Evolutionary conservation across 305 asterid species (phyloP).

Genomic region (Solanum chacoense): DNA sequence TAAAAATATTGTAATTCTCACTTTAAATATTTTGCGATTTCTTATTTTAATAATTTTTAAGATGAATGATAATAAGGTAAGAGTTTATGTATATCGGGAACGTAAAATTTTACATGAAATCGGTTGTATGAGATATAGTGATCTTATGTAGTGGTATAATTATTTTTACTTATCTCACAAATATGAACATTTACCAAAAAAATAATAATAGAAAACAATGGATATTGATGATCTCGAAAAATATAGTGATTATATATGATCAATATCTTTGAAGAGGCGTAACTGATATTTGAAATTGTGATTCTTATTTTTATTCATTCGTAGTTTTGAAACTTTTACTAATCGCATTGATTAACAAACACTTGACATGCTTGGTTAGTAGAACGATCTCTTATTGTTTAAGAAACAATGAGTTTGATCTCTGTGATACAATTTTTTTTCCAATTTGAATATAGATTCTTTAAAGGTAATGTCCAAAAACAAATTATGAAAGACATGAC

Average conservation of each 20-base stretch:
- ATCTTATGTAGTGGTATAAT: not conserved
- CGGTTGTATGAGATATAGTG: not conserved
- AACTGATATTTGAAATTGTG: too few species aligned
- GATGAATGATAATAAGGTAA: too few species aligned
- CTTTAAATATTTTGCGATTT: not conserved
- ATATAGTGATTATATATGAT: too few species aligned
- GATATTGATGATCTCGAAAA: too few species aligned
- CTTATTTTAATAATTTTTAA: too few species aligned
- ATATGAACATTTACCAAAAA: too few species aligned
- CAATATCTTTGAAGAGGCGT: rapidly evolving
- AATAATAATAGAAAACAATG: not conserved
- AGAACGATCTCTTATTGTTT: too few species aligned
- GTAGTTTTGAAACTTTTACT: too few species aligned
- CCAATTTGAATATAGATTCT: not conserved
- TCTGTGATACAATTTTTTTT: not conserved
- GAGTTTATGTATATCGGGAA: too few species aligned
- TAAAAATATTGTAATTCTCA: not conserved
- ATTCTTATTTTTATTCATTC: too few species aligned
- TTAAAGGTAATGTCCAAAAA: not conserved
- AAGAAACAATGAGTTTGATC: not conserved
- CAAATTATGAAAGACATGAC: not conserved
- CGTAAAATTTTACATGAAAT: not conserved
- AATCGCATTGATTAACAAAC: rapidly evolving
- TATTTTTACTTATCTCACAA: too few species aligned
- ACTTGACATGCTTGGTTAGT: not conserved